A percentile compares a stretch with the other conserved stretches of the same genome.
phyloP scores from a whole-genome alignment of 495 filamentous ascomycete genomes.

The Hypoxylon lienhwacheense region DNA sequence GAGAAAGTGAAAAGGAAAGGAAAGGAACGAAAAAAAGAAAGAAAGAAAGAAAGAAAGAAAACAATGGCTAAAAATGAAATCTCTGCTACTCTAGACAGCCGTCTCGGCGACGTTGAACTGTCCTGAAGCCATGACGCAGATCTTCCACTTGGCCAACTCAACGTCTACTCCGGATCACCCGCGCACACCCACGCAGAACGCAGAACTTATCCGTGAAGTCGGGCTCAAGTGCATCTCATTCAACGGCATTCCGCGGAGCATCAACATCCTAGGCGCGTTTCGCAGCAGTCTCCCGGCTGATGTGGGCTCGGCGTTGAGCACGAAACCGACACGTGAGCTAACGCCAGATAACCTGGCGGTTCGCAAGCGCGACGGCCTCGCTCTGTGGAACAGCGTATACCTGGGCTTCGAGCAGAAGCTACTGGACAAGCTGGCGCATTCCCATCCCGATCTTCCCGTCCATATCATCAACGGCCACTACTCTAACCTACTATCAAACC shows the following conservation, averaged over 20 bases:
- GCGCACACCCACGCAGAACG: conserved; percentile 57
- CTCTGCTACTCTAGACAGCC: conserved; percentile 54
- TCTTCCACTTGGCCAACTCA: conserved; percentile 37
- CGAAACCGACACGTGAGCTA: conserved; percentile 52
- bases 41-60: neutral
- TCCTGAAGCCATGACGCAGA: conserved; percentile 59
- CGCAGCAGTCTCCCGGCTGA: conserved; percentile 53
- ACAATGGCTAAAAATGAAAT: conserved; percentile 7
- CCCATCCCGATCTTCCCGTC: conserved; percentile 76
- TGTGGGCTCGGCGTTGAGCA: conserved; percentile 50
- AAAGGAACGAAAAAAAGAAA: neutral
- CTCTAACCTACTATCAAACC: conserved; percentile 68
- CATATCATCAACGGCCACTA: conserved; percentile 72
- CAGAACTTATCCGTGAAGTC: conserved; percentile 76
- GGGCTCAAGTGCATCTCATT: conserved; percentile 82
- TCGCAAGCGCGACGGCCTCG: conserved; percentile 58
- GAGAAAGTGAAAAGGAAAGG: neutral
- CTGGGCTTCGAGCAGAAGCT: conserved; percentile 69
- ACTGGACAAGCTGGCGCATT: conserved; percentile 62
- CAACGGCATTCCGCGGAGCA: conserved; percentile 80
- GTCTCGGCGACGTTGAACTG: conserved; percentile 78
- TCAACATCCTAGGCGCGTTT: conserved; percentile 75
- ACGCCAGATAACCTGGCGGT: conserved; percentile 52
- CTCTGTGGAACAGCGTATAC: conserved; percentile 74
- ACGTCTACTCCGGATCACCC: conserved; percentile 11